Evolutionary conservation across 805 yeast genomes (phyloP).

Genomic region (Teunomyces panamensis): DNA sequence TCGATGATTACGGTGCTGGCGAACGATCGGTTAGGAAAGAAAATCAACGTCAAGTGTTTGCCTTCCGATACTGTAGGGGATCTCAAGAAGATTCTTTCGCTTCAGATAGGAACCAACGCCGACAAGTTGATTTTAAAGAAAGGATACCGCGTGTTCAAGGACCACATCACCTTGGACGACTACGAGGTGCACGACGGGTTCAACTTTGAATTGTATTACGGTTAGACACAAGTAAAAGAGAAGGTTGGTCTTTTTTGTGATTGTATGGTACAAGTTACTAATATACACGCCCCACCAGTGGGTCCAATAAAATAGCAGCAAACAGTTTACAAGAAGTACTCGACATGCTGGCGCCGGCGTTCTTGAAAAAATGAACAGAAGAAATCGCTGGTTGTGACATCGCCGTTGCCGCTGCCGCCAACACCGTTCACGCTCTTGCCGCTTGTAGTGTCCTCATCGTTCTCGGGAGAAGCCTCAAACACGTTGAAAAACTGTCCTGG

Average conservation of each 20-base stretch:
- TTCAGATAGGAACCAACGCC: conserved; percentile 76
- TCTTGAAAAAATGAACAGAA: conserved; percentile 27
- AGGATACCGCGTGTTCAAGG: conserved; percentile 81
- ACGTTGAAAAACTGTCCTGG: conserved; percentile 79
- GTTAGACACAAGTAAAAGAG: conserved; percentile 23
- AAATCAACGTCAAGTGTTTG: conserved; percentile 82
- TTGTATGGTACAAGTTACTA: too few relatives aligned
- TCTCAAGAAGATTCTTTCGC: conserved; percentile 76
- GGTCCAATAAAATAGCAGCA: background rate
- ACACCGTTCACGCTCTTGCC: conserved; percentile 41
- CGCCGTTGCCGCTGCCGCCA: conserved; percentile 9
- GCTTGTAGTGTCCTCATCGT: conserved; percentile 54
- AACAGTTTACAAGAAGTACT: conserved; percentile 43
- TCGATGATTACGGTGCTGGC: conserved; percentile 42
- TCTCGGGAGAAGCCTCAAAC: conserved; percentile 96
- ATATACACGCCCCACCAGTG: too few relatives aligned
- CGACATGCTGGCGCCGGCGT: conserved; percentile 40
- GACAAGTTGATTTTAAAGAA: conserved; percentile 73
- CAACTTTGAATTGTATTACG: conserved; percentile 78
- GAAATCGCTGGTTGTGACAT: conserved; percentile 15
- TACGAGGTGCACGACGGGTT: conserved; percentile 91
- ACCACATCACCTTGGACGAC: conserved; percentile 89
- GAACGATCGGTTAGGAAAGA: conserved; percentile 72
- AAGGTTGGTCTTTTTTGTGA: too few relatives aligned
- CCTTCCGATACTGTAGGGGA: conserved; percentile 86